Conservation (phyloP, 176 grass and related monocot genomes). For the Themeda triandra region DNA sequence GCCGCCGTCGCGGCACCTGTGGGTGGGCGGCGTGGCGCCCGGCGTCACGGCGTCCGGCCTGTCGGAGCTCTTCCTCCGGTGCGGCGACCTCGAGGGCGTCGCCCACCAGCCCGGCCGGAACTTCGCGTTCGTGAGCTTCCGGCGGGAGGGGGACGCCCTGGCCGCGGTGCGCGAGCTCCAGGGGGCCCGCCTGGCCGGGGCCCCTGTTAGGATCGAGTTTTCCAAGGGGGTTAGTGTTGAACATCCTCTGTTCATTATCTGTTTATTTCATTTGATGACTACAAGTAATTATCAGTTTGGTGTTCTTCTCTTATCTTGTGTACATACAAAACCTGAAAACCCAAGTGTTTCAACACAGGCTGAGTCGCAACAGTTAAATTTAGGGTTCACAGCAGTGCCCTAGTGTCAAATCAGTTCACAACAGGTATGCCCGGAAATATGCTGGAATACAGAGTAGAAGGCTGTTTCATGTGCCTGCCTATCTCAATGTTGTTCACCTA, state of each 20-base stretch:
- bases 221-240: slow-evolving; percentile 98
- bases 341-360: slow-evolving; percentile 3
- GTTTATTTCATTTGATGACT: slow-evolving; percentile 25
- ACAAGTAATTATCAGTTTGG: neutral
- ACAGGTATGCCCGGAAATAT: neutral
- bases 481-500: slow-evolving; percentile 1
- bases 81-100: slow-evolving; percentile 64
- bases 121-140: slow-evolving; percentile 79
- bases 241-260: slow-evolving; percentile 33
- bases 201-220: slow-evolving; percentile 89
- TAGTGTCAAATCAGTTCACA: neutral
- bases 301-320: slow-evolving; percentile 5
- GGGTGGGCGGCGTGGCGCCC: slow-evolving; percentile 72
- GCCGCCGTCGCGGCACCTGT: slow-evolving; percentile 81
- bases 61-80: slow-evolving; percentile 61
- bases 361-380: neutral
- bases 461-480: neutral
- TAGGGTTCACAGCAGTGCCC: neutral
- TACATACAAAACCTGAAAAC: too few relatives aligned
- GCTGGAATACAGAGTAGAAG: neutral
- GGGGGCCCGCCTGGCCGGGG: slow-evolving; percentile 52
- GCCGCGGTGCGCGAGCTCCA: slow-evolving; percentile 62
- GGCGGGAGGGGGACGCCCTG: slow-evolving; percentile 54
- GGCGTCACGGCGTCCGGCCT: slow-evolving; percentile 46
- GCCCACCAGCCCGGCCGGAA: slow-evolving; percentile 52